Conservation (phyloP, 495 filamentous ascomycete genomes). For the Sordaria brevicollis region DNA sequence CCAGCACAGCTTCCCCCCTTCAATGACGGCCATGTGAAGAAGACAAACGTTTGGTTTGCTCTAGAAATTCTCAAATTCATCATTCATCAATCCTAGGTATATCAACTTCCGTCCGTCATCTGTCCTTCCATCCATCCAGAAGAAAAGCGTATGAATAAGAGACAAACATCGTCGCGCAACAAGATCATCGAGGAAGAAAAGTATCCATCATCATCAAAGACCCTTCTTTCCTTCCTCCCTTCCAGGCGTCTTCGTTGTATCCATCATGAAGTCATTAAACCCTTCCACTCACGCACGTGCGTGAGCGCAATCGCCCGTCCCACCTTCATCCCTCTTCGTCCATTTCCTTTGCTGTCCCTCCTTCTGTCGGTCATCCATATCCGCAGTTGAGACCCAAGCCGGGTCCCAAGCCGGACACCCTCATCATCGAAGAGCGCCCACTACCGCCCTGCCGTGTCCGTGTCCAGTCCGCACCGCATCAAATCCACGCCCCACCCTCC, state of each 20-base stretch:
- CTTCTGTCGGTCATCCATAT: too few relatives aligned
- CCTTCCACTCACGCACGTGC: too few relatives aligned
- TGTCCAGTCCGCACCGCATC: too few relatives aligned
- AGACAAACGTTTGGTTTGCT: neutral
- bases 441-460: neutral
- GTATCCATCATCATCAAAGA: neutral
- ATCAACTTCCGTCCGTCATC: neutral
- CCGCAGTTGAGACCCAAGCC: too few relatives aligned
- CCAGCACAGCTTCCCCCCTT: neutral
- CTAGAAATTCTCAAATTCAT: neutral
- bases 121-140: neutral
- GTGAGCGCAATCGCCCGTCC: too few relatives aligned
- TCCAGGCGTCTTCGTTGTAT: too few relatives aligned
- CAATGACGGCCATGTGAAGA: neutral
- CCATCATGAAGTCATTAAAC: too few relatives aligned
- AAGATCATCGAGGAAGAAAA: neutral
- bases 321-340: too few relatives aligned
- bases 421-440: neutral
- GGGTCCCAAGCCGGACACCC: neutral
- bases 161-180: neutral
- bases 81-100: neutral
- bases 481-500: neutral
- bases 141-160: neutral
- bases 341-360: too few relatives aligned
- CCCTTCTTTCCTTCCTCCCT: neutral